Evolutionary conservation across 257 asterid genomes (phyloP).

Genomic region (Henckelia pumila): DNA sequence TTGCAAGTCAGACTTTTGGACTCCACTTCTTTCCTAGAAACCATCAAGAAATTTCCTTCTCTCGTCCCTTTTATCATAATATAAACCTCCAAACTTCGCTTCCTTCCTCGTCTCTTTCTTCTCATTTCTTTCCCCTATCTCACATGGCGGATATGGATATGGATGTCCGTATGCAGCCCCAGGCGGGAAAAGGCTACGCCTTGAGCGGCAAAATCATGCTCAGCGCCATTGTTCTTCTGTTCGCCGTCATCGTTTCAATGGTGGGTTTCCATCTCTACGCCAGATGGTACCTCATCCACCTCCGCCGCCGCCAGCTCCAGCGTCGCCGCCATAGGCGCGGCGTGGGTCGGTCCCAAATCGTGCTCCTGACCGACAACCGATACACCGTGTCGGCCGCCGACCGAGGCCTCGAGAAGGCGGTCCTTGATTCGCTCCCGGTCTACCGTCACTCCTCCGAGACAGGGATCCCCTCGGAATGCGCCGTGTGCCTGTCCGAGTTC

Average conservation of each 20-base stretch:
- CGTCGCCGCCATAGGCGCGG: conserved; percentile 21
- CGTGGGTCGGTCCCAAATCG: conserved; percentile 43
- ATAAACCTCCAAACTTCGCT: no score
- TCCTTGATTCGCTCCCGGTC: conserved; percentile 54
- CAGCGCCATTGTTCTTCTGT: conserved; percentile 3
- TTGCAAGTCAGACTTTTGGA: no score
- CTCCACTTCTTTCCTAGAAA: conserved; percentile 39
- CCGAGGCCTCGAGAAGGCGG: conserved; percentile 58
- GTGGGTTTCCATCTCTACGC: conserved; percentile 22
- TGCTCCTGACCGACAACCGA: conserved; percentile 41
- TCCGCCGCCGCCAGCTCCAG: conserved; percentile 15
- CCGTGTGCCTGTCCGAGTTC: conserved; percentile 76
- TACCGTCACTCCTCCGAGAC: conserved; percentile 38
- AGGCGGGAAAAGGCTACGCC: background rate
- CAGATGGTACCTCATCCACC: conserved; percentile 24
- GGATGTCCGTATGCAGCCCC: background rate
- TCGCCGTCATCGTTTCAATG: conserved; percentile 15
- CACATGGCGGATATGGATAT: background rate
- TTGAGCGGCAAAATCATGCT: conserved; percentile 17
- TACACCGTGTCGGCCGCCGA: conserved; percentile 28
- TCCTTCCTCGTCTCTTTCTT: no score
- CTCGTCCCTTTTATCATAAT: background rate
- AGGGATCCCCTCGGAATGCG: conserved; percentile 52
- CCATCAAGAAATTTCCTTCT: conserved; percentile 50
- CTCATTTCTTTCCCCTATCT: background rate